Percentiles rank a stretch among this genome's conserved stretches.
phyloP scores from a whole-genome alignment of 2,329 filamentous ascomycete genomes.

The Tympanopsis confertula region DNA sequence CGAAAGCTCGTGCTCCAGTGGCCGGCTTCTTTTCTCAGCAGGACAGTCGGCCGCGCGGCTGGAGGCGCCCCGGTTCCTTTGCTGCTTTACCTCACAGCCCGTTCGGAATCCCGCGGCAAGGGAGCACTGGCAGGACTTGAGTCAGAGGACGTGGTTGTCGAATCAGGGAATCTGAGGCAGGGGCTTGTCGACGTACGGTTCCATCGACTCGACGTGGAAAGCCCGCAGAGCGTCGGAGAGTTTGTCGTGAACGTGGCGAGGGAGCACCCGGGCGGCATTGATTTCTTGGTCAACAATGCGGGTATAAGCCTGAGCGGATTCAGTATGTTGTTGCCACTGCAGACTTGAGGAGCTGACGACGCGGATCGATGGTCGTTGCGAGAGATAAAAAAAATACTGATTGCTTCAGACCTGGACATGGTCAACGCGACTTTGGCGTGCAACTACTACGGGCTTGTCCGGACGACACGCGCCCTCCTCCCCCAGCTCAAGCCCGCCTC shows the following conservation, averaged over 20 bases:
- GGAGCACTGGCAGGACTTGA: conserved; percentile 29
- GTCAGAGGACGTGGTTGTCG: conserved; percentile 27
- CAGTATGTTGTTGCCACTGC: conserved; percentile 11
- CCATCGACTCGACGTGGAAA: conserved; percentile 32
- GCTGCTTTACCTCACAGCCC: conserved; percentile 39
- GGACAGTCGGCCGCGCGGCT: too few relatives aligned
- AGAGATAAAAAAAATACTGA: neutral
- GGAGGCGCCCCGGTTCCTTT: conserved; percentile 24
- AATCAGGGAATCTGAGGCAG: conserved; percentile 30
- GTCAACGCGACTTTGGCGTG: conserved; percentile 33
- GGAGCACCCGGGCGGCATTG: conserved; percentile 32
- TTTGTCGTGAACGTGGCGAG: conserved; percentile 25
- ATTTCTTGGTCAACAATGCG: conserved; percentile 42
- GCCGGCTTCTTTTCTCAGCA: conserved; percentile 31
- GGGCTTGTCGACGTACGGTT: conserved; percentile 33
- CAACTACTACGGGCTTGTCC: conserved; percentile 40
- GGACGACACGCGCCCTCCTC: conserved; percentile 28
- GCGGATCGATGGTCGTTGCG: too few relatives aligned
- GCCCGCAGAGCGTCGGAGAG: conserved; percentile 25
- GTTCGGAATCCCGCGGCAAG: conserved; percentile 31
- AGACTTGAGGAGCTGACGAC: neutral
- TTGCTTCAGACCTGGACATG: conserved; percentile 23
- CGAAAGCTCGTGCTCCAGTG: conserved; percentile 40
- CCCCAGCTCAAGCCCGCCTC: conserved; percentile 29
- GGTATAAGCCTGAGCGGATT: conserved; percentile 33